Percentiles rank a stretch among this genome's conserved stretches.
These are phyloP conservation scores for Auricularia sp. DNA, from an alignment of 768 basidiomycete genomes.

Conservation along the genomic window DNA sequence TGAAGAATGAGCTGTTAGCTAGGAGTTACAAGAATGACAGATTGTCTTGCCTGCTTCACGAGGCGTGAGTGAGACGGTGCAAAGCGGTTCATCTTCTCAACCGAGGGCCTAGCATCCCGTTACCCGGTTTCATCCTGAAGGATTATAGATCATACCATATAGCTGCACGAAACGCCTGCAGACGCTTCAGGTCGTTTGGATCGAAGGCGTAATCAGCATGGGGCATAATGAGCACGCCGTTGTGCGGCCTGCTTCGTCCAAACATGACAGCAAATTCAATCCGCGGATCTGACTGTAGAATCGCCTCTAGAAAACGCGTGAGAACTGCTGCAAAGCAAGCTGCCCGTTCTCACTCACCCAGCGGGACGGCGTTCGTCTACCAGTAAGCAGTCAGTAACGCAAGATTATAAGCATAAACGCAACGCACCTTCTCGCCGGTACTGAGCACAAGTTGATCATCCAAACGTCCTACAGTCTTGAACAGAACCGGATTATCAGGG, in stretches of 20 bases:
- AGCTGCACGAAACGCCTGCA: constrained; percentile 19
- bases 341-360: constrained; percentile 10
- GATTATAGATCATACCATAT: not conserved
- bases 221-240: constrained; percentile 34
- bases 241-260: constrained; percentile 22
- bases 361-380: constrained; percentile 28
- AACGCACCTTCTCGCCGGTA: constrained; percentile 34
- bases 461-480: constrained; percentile 28
- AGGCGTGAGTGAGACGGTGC: constrained; percentile 22
- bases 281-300: constrained; percentile 5
- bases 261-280: constrained; percentile 4
- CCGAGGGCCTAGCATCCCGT: constrained; percentile 29
- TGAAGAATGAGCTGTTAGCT: too few relatives aligned
- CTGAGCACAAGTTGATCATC: constrained; percentile 35
- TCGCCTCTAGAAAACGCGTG: constrained; percentile 17
- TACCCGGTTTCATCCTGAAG: not conserved
- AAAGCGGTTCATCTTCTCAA: constrained; percentile 21
- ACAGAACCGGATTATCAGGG: constrained; percentile 27
- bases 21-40: not conserved
- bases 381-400: too few relatives aligned
- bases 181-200: constrained; percentile 17
- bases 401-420: constrained; percentile 5
- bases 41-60: constrained; percentile 29
- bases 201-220: constrained; percentile 23
- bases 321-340: too few relatives aligned